A percentile compares a stretch with the other conserved stretches of the same genome.
These are phyloP conservation scores for Eucalyptus pauciflora DNA, from an alignment of 345 rosid genomes.

Conservation along the genomic window DNA sequence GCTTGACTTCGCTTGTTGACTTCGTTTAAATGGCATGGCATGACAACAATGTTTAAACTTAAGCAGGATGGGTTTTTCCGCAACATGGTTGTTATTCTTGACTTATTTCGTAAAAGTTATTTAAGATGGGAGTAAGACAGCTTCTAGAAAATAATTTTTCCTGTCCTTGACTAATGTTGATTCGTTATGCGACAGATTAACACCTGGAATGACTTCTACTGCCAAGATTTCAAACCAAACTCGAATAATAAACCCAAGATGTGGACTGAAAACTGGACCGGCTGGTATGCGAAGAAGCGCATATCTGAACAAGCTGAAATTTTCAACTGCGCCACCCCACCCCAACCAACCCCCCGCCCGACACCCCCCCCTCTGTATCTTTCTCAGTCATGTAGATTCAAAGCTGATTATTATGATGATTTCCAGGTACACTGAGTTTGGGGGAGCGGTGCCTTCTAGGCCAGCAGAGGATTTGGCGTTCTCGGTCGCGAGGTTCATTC, in stretches of 20 bases:
- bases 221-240: conserved; percentile 61
- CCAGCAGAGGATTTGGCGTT: conserved; percentile 37
- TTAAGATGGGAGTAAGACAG: background rate
- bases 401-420: background rate
- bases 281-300: conserved; percentile 21
- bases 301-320: background rate
- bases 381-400: background rate
- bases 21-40: background rate
- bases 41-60: background rate
- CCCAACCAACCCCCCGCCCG: background rate
- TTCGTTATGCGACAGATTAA: conserved; percentile 30
- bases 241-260: conserved; percentile 57
- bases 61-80: background rate
- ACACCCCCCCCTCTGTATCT: background rate
- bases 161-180: background rate
- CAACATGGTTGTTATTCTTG: background rate
- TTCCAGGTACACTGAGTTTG: conserved; percentile 23
- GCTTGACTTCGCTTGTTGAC: background rate
- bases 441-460: conserved; percentile 27
- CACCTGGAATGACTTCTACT: conserved; percentile 83
- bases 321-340: background rate
- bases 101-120: background rate
- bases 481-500: conserved; percentile 33
- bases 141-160: background rate
- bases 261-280: conserved; percentile 93